These are phyloP conservation scores for Periglandula ipomoeae DNA, from an alignment of 2,329 filamentous ascomycete genomes.

Conservation along the genomic window DNA sequence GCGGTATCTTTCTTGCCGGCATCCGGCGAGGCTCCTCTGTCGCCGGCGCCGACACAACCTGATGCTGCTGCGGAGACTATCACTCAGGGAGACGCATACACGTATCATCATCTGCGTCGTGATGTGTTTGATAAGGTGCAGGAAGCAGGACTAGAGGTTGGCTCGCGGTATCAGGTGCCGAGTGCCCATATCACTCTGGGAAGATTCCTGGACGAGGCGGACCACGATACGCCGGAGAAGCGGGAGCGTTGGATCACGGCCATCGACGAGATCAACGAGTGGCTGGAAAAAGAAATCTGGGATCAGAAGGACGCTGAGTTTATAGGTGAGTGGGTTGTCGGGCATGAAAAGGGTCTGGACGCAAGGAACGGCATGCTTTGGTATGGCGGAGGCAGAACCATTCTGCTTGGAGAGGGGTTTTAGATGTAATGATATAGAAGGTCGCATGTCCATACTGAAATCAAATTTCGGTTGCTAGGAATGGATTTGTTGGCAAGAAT, in stretches of 20 bases:
- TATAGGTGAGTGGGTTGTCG: conserved; percentile 74
- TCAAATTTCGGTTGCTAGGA: background rate
- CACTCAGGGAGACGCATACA: conserved; percentile 56
- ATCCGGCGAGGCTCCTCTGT: conserved; percentile 43
- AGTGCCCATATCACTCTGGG: conserved; percentile 85
- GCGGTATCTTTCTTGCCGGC: conserved; percentile 84
- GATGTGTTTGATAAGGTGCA: conserved; percentile 60
- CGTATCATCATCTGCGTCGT: conserved; percentile 81
- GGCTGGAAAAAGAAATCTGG: conserved; percentile 66
- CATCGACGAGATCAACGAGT: conserved; percentile 69
- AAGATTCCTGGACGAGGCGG: conserved; percentile 62
- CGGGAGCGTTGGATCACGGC: conserved; percentile 56
- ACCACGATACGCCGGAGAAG: conserved; percentile 49
- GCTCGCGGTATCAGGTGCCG: conserved; percentile 76
- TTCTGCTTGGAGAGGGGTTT: conserved; percentile 55
- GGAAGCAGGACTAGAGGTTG: conserved; percentile 57
- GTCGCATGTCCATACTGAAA: no score
- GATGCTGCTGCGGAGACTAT: conserved; percentile 22
- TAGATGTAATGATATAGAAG: no score
- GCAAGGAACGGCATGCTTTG: conserved; percentile 67
- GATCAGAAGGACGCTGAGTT: conserved; percentile 34
- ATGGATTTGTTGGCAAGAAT: background rate
- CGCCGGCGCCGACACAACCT: conserved; percentile 30
- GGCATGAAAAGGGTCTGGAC: conserved; percentile 73
- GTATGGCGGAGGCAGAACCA: conserved; percentile 75